These are phyloP conservation scores for Picochlorum sp. DNA, from an alignment of 139 green algal genomes.

Conservation along the genomic window DNA sequence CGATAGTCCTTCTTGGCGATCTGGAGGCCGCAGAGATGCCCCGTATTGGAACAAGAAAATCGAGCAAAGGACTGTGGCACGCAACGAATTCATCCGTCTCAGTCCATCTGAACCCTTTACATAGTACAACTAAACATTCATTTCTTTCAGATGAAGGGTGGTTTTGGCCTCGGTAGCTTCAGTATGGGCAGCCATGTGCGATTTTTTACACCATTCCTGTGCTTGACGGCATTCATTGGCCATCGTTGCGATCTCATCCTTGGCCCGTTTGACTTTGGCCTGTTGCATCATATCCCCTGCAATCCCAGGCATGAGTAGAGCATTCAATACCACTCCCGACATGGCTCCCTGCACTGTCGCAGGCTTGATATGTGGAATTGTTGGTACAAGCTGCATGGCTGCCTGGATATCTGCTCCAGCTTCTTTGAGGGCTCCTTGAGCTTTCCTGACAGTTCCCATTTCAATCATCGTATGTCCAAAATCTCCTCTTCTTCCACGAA, in stretches of 20 bases:
- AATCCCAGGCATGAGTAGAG: conserved; percentile 1
- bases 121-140: neutral
- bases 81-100: too few species aligned
- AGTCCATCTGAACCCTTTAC: too few species aligned
- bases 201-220: conserved; percentile 4
- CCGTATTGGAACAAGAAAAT: too few species aligned
- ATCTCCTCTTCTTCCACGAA: conserved; percentile 7
- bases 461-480: conserved; percentile 12
- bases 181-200: neutral
- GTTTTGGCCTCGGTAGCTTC: conserved; percentile 3
- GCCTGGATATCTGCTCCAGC: neutral
- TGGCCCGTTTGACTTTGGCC: conserved; percentile 2
- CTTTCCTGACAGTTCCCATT: conserved; percentile 6
- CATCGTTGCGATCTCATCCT: neutral
- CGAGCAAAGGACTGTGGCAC: too few species aligned
- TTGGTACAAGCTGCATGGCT: neutral
- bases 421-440: neutral
- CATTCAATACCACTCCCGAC: conserved; percentile 8
- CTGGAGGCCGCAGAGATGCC: too few species aligned
- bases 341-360: conserved; percentile 6
- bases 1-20: too few species aligned
- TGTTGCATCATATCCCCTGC: conserved; percentile 10
- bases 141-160: neutral
- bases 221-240: neutral
- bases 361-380: conserved; percentile 4